Base-by-base conservation (phyloP, 1,284 basidiomycete species). In the Cryptococcus neoformans region DNA sequence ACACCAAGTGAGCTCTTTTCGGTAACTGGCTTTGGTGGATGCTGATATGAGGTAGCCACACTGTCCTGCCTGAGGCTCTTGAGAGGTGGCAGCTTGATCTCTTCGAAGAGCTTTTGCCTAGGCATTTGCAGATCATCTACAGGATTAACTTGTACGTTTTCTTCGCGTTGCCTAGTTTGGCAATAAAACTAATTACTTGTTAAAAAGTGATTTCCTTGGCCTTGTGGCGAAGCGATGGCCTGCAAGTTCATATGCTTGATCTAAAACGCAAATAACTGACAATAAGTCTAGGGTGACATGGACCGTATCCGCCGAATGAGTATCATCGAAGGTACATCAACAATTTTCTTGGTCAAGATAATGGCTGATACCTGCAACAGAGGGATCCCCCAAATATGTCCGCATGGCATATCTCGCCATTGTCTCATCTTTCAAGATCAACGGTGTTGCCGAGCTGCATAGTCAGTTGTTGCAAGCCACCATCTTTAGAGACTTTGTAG, bases 361-460 rank as follows among this genome's bases (percentile, higher is more conserved):
- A 39, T 36, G 9, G 35, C 35, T 6, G 61, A 89, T 28, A 28
- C 28, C 28, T 28, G 28, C 28, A 28, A 28, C 28, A 28, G 90
- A 93, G 84, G 88, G 89, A 16, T 77, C 82, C 59, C 89, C 89
- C 16, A 86, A 93, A 77, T 84, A 89, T 67, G 83, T 95, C 56
- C 84, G 92, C 65, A 95, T 94, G 92, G 90, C 91, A 8, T 84
- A 72, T 56, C 67, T 79, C 34, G 80, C 80, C 51, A 87, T 73
- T 85, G 88, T 80, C 80, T 88, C 80, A 5, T 79, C 77, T 11
- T 79, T 79, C 72, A 92, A 89, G 66, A 88, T 94, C 68, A 96
- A 96, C 69, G 92, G 93, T 73, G 93, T 96, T 21, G 92, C 93
- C n/a, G 92, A 93, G 80, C 85, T 90, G 1, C 81, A 81, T 70